phyloP scores from a whole-genome alignment of 2,329 filamentous ascomycete genomes.

The Talaromyces pinophilus region DNA sequence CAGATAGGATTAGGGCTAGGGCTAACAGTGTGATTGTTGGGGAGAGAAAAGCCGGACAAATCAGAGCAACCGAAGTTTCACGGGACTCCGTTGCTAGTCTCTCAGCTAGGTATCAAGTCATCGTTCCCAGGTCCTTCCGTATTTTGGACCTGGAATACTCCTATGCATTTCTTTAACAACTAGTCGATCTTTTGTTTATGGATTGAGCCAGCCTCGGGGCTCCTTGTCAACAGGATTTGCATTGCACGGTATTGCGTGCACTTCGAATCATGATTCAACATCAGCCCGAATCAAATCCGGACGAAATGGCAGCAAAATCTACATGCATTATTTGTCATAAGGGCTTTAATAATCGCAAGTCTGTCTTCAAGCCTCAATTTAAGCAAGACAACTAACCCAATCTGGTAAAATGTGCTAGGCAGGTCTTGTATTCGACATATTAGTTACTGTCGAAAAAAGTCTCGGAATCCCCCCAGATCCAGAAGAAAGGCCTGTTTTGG shows the following conservation, averaged over 20 bases:
- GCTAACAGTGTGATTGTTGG: not conserved
- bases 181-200: not conserved
- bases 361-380: not conserved
- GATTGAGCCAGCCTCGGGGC: not conserved
- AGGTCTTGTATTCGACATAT: constrained; percentile 10
- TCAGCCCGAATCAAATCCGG: not conserved
- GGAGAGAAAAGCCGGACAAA: constrained; percentile 3
- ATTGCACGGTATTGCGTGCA: constrained; percentile 1
- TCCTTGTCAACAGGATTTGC: too few relatives aligned
- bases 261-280: not conserved
- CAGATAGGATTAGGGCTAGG: not conserved
- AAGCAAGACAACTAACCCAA: not conserved
- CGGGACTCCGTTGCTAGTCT: constrained; percentile 2
- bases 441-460: constrained; percentile 11
- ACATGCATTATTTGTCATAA: constrained; percentile 12
- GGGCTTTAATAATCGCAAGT: constrained; percentile 4
- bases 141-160: not conserved
- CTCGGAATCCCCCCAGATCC: not conserved
- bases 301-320: not conserved
- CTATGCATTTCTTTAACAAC: not conserved
- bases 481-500: constrained; percentile 3
- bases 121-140: not conserved
- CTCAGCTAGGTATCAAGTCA: not conserved
- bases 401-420: not conserved
- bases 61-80: not conserved